A percentile compares a stretch with the other conserved stretches of the same genome.
These are phyloP conservation scores for Alternaria burnsii DNA, from an alignment of 2,329 filamentous ascomycete genomes.

Conservation along the genomic window DNA sequence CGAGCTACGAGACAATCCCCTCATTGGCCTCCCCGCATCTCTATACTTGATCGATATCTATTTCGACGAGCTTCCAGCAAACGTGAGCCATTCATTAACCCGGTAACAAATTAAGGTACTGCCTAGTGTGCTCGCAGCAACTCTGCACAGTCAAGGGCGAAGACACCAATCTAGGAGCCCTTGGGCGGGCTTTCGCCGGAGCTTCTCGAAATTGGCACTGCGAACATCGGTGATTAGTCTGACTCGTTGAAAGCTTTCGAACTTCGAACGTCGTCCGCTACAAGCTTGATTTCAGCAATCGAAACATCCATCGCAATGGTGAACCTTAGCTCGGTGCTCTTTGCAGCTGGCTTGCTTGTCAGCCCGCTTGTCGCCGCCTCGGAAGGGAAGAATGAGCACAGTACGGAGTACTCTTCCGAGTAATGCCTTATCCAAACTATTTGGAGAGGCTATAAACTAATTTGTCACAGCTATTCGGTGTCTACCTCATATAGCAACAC, in stretches of 20 bases:
- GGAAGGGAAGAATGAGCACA: neutral
- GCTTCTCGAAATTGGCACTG: neutral
- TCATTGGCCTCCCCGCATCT: no score
- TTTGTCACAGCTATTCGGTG: neutral
- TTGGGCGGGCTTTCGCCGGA: neutral
- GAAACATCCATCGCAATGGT: neutral
- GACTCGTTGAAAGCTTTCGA: neutral
- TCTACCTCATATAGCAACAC: conserved; percentile 4
- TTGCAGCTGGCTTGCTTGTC: neutral
- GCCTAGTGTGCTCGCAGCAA: accelerated
- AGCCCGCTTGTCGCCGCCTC: neutral
- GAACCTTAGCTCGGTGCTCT: neutral
- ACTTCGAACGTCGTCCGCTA: neutral
- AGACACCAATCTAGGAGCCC: no score
- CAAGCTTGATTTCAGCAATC: neutral
- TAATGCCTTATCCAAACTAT: neutral
- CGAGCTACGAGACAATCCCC: no score
- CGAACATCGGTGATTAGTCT: neutral
- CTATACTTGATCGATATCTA: no score
- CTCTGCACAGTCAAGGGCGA: neutral
- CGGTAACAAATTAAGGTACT: accelerated
- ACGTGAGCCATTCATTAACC: no score
- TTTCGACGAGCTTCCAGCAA: neutral
- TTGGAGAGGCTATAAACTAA: neutral
- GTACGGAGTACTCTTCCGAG: neutral